Evolutionary conservation across 768 basidiomycete genomes (phyloP), one percentile per base, ranked within the genome.

Genomic region (Suillus clintonianus): DNA sequence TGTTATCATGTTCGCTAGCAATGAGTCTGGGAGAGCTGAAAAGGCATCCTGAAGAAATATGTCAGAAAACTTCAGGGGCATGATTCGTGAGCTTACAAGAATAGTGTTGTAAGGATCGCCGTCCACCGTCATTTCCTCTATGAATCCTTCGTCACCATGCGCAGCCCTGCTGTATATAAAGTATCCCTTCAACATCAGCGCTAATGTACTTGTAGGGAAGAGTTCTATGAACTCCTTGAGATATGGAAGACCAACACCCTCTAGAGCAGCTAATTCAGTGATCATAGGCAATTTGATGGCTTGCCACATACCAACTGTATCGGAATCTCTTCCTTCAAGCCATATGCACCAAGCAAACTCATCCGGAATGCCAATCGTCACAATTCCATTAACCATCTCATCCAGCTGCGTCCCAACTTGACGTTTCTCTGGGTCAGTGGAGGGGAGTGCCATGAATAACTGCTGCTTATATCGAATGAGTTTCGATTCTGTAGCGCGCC

Each of bases 271-370:
- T 43, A 65, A 61, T 27, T 63, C 15, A 67, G 57, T 53, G 24
- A 47, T 47, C 41, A 7, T 30, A 27, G 56, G 39, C 19, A 22
- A 30, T 13, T 37, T 22, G n/a, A 65, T 57, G 19, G 59, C 62
- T 24, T 39, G 39, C 27, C 30, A 74, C 86, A 70, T 70, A 94
- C 94, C 84, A 9, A 92, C 79, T 6, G 81, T 81, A 32, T 86
- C 86, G 43, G 79, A 82, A 71, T 99, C 89, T 61, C 79, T 85
- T 65, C 86, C 83, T 70, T 99, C 94, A 50, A 98, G 80, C 65
- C 83, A 87, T 4, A 91, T 74, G 32, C 77, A 81, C 97, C 97
- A 99, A 0, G 92, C 94, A 30, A 89, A 72, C 70, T 93, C 89
- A 69, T 97, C 90, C 0, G 87, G 85, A 10, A 95, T 84, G 17